phyloP scores from a whole-genome alignment of 345 rosid species.

The Bruguiera sexangula region DNA sequence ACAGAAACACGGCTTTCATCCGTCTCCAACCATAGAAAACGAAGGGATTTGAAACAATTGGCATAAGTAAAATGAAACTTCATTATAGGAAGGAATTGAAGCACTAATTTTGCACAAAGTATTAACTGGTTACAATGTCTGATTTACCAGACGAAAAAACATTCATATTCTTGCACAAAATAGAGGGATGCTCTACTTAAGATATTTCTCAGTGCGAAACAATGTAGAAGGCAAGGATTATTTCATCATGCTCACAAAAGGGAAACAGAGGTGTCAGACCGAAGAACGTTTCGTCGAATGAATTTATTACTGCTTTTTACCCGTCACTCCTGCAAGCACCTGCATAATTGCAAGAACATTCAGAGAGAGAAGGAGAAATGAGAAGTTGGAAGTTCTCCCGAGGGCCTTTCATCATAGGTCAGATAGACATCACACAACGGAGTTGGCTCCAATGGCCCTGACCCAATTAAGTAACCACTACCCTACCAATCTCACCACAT shows the following conservation, averaged over 20 bases:
- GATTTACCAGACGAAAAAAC: conserved; percentile 1
- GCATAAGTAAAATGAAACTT: too few relatives aligned
- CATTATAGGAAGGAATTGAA: too few relatives aligned
- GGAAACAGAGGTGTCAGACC: not conserved
- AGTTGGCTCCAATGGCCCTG: too few relatives aligned
- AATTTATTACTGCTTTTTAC: conserved; percentile 53
- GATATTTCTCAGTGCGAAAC: not conserved
- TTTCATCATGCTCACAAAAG: conserved; percentile 30
- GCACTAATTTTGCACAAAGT: not conserved
- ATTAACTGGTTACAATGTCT: not conserved
- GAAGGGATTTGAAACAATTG: too few relatives aligned
- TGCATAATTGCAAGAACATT: conserved; percentile 28
- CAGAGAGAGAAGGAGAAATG: too few relatives aligned
- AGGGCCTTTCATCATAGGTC: too few relatives aligned
- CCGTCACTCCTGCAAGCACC: conserved; percentile 85
- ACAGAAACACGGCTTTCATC: too few relatives aligned
- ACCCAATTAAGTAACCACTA: too few relatives aligned
- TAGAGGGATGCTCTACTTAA: conserved; percentile 7
- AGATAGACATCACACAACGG: too few relatives aligned
- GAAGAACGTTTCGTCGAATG: conserved; percentile 7
- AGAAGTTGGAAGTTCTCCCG: too few relatives aligned
- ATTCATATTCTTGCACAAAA: conserved; percentile 15
- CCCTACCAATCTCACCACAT: too few relatives aligned
- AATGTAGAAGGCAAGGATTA: conserved; percentile 34
- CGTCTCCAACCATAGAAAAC: too few relatives aligned